Conservation (phyloP, 345 rosid genomes). For the Eucalyptus pauciflora region DNA sequence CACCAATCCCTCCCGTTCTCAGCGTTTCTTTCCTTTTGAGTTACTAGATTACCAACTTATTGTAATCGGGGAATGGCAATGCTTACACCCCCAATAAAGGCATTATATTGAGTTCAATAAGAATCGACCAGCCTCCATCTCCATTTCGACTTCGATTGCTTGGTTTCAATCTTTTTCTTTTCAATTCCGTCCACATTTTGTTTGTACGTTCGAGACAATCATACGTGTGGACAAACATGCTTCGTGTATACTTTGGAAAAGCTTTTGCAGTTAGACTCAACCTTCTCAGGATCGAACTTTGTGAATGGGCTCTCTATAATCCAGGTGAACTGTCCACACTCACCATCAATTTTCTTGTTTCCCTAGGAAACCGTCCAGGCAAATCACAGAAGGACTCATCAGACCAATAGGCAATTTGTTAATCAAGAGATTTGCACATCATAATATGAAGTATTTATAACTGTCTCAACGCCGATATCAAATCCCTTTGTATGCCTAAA, state of each 20-base stretch:
- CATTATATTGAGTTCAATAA: not conserved
- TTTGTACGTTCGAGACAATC: not conserved
- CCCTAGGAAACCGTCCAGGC: not conserved
- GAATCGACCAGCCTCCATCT: not conserved
- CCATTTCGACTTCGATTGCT: not conserved
- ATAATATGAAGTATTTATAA: not conserved
- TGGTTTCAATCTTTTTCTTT: not conserved
- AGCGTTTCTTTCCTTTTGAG: not conserved
- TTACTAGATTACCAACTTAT: not conserved
- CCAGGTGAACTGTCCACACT: not conserved
- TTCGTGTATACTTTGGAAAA: not conserved
- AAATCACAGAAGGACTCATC: not conserved
- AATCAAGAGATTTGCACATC: not conserved
- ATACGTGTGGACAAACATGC: not conserved
- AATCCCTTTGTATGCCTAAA: not conserved
- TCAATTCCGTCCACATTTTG: not conserved
- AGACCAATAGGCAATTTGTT: not conserved
- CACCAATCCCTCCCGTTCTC: not conserved
- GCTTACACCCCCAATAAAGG: not conserved
- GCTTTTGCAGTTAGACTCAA: not conserved
- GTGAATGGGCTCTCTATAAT: not conserved
- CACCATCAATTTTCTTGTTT: not conserved
- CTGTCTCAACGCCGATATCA: not conserved
- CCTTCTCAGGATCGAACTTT: not conserved
- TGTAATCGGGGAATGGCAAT: not conserved